phyloP scores from a whole-genome alignment of 306 rosid genomes.

The Quercus rubra region DNA sequence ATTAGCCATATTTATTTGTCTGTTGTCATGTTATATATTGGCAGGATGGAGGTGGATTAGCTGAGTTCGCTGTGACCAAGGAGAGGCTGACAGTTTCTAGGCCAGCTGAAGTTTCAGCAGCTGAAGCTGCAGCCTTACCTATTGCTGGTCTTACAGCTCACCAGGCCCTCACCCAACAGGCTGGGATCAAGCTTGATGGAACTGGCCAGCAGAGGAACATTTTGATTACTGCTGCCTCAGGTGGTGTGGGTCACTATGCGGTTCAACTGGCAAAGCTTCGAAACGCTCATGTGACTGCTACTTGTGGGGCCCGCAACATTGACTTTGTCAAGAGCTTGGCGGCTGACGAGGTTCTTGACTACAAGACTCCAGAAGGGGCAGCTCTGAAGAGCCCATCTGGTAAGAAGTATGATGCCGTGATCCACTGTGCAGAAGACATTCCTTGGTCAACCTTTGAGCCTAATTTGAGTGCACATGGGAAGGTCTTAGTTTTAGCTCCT shows the following conservation, averaged over 20 bases:
- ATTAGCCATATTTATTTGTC: background rate
- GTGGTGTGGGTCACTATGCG: constrained; percentile 83
- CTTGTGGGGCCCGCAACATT: constrained; percentile 76
- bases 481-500: constrained; percentile 60
- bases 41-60: constrained; percentile 77
- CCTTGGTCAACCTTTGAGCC: constrained; percentile 78
- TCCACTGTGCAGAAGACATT: constrained; percentile 53
- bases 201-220: constrained; percentile 44
- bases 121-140: constrained; percentile 61
- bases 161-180: constrained; percentile 50
- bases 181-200: constrained; percentile 55
- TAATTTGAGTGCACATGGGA: constrained; percentile 51
- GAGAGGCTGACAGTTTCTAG: constrained; percentile 45
- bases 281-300: constrained; percentile 74
- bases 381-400: constrained; percentile 73
- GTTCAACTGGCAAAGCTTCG: constrained; percentile 83
- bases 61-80: constrained; percentile 50
- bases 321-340: constrained; percentile 63
- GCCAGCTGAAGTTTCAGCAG: constrained; percentile 55
- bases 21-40: background rate
- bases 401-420: constrained; percentile 57
- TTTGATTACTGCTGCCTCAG: constrained; percentile 83
- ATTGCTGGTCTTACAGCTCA: constrained; percentile 73
- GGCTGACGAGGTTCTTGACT: constrained; percentile 80
- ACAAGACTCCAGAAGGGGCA: constrained; percentile 70